A percentile compares a stretch with the other conserved stretches of the same genome.
phyloP scores from a whole-genome alignment of 2,329 filamentous ascomycete genomes.

The Penicillium capsulatum region DNA sequence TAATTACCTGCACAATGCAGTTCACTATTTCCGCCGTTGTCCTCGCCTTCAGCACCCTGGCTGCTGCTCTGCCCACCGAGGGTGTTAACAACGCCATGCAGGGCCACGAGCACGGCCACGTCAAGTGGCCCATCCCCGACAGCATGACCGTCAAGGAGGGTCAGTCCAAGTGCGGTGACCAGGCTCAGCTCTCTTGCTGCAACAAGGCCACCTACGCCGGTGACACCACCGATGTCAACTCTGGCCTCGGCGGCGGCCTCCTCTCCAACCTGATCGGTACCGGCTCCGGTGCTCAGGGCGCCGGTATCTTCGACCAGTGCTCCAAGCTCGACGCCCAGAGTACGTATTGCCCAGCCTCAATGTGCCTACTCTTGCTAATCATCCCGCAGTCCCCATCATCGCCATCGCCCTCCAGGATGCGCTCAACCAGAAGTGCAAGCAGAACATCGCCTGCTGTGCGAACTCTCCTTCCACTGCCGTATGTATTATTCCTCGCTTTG shows the following conservation, averaged over 20 bases:
- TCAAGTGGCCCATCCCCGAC: constrained; percentile 20
- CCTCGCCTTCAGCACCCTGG: constrained; percentile 31
- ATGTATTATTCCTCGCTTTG: constrained; percentile 5
- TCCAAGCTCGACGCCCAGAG: constrained; percentile 33
- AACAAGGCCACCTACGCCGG: constrained; percentile 36
- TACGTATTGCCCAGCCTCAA: constrained; percentile 17
- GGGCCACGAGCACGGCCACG: constrained; percentile 2
- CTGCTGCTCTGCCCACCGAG: constrained; percentile 25
- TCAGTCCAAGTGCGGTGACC: constrained; percentile 36
- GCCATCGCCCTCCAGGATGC: constrained; percentile 26
- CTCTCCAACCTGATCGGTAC: constrained; percentile 32
- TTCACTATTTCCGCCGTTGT: constrained; percentile 31
- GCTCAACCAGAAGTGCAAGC: constrained; percentile 35
- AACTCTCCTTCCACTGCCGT: constrained; percentile 27
- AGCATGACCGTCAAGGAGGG: constrained; percentile 34
- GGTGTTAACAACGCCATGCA: constrained; percentile 9
- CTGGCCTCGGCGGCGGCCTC: constrained; percentile 28
- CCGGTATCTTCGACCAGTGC: constrained; percentile 40
- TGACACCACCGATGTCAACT: constrained; percentile 30
- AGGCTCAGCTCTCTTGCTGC: constrained; percentile 39
- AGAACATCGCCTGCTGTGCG: constrained; percentile 39
- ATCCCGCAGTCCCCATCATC: constrained; percentile 17
- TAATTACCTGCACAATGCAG: constrained; percentile 34
- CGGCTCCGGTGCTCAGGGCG: constrained; percentile 30
- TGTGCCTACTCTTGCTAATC: not conserved